These are phyloP conservation scores for Aureobasidium sp. DNA, from an alignment of 2,329 filamentous ascomycete species.

Conservation along the genomic window DNA sequence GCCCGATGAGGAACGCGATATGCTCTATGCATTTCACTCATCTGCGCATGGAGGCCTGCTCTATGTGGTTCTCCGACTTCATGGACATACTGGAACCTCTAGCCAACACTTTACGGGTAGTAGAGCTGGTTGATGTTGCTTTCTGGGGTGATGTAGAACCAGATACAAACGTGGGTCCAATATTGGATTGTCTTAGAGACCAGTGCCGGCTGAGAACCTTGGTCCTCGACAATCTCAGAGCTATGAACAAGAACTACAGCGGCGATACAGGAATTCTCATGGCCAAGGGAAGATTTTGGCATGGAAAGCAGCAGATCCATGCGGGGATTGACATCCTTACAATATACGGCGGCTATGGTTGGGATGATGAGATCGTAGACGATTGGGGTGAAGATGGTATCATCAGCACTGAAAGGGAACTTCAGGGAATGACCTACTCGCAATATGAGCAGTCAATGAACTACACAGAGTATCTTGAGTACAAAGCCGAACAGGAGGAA, in stretches of 20 bases:
- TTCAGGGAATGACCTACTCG: background rate
- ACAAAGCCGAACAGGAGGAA: background rate
- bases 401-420: background rate
- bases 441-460: too few relatives aligned
- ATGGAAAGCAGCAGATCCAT: background rate
- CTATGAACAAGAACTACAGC: background rate
- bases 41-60: background rate
- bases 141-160: background rate
- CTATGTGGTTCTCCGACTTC: too few relatives aligned
- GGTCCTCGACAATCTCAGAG: background rate
- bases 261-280: background rate
- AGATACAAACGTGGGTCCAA: background rate
- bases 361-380: background rate
- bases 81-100: too few relatives aligned
- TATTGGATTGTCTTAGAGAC: background rate
- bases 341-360: background rate
- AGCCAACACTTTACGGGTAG: background rate
- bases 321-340: background rate
- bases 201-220: background rate
- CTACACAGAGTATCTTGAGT: background rate
- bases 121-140: background rate
- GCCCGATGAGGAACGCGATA: background rate
- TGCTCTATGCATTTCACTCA: background rate
- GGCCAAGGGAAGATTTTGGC: background rate
- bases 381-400: background rate